Evolutionary conservation across 1,284 basidiomycete species (phyloP).

Genomic region (Irpex lacteus): DNA sequence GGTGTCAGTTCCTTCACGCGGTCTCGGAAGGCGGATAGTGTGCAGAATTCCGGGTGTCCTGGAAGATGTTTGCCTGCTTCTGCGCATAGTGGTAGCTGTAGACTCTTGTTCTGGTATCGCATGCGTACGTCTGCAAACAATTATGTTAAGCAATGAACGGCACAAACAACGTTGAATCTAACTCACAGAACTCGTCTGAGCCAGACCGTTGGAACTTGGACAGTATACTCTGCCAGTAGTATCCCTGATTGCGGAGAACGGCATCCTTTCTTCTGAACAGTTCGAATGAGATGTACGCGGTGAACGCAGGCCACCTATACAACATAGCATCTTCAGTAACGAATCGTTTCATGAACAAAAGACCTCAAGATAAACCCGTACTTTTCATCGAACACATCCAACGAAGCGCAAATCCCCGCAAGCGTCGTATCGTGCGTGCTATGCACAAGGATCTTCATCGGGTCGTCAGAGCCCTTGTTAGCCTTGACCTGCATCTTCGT

Average conservation of each 20-base stretch:
- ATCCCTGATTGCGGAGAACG: conserved; percentile 13
- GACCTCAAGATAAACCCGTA: conserved; percentile 23
- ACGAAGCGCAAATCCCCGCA: conserved; percentile 62
- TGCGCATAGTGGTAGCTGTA: conserved; percentile 67
- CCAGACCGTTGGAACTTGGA: conserved; percentile 21
- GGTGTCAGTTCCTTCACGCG: conserved; percentile 65
- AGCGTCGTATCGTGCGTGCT: conserved; percentile 78
- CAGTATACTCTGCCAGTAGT: conserved; percentile 28
- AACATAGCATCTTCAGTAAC: background rate
- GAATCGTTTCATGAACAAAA: too few species aligned
- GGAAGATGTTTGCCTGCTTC: conserved; percentile 65
- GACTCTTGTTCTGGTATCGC: conserved; percentile 72
- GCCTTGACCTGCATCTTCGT: conserved; percentile 60
- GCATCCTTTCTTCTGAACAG: conserved; percentile 48
- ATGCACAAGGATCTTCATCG: conserved; percentile 64
- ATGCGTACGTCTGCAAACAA: conserved; percentile 73
- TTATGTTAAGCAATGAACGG: too few species aligned
- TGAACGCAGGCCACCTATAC: conserved; percentile 73
- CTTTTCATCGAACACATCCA: conserved; percentile 78
- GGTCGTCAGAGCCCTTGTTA: conserved; percentile 36
- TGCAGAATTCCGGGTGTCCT: conserved; percentile 77
- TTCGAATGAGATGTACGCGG: conserved; percentile 71
- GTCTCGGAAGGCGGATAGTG: conserved; percentile 62
- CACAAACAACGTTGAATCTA: too few species aligned
- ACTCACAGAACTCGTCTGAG: conserved; percentile 46